Evolutionary conservation across 192 early-diverging fungal genomes (phyloP), one percentile per base, ranked within the genome.

Genomic region (Linnemannia elongata): DNA sequence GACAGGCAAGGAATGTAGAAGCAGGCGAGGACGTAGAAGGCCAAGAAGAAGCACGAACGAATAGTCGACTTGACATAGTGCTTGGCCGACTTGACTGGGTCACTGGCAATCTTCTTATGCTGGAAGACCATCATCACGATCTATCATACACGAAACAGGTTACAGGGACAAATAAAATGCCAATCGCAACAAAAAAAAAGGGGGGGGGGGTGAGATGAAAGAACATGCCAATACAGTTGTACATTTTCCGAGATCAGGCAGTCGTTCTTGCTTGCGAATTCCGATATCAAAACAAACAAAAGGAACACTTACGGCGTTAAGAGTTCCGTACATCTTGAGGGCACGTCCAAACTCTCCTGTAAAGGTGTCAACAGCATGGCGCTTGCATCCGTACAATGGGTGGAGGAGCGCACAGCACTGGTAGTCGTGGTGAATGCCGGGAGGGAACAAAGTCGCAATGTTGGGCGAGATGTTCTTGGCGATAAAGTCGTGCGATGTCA

Each of bases 381-480:
- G 66, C 10, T 82, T 38, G 76, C 94, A 95, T 74, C 84, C 87
- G 24, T 91, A 90, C 27, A 91, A 73, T 41, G 95, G 94, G 69
- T 95, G 95, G 52, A 92, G 85, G 57, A 94, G 47, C 3, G 92
- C 93, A 69, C 95, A 95, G 27, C 89, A 82, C 12, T 92, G 88
- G 63, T 82, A 90, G 76, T 91, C 82, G 74, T 94, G 94, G 13
- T 88, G 89, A 17, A 94, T 81, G 6, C 68, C 69, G 4, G 74
- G 72, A n/a, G 85, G 88, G 6, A 92, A 82, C 1, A 91, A 73
- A 2, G 81, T 87, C 10, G 90, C 85, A 69, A 94, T 88, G 75
- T 92, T 91, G 13, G 94, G 92, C 36, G 90, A 81, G 27, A 93
- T 70, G 60, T 93, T 78, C 39, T 90, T 71, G 4, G 92, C 80